Conservation (phyloP, 345 rosid genomes). For the Erysimum cheiranthoides region DNA sequence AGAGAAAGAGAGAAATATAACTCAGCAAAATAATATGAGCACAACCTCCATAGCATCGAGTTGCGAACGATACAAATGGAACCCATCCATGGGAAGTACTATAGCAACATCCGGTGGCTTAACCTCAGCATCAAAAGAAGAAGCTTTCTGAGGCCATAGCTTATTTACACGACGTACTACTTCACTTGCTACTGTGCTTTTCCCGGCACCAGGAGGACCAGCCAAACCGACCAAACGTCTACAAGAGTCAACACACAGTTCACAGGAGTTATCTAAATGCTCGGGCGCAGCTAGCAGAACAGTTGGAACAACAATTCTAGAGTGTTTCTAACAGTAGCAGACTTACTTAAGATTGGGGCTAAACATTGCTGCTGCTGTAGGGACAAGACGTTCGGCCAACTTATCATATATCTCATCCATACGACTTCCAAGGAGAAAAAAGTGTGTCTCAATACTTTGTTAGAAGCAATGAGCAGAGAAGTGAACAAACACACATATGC, state of each 20-base stretch:
- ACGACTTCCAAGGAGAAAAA: conserved; percentile 48
- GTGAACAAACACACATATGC: neutral
- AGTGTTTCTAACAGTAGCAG: conserved; percentile 1
- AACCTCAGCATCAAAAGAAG: conserved; percentile 70
- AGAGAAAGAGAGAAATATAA: neutral
- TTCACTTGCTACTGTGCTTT: conserved; percentile 84
- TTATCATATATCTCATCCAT: conserved; percentile 85
- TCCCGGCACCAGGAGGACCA: conserved; percentile 97
- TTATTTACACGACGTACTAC: conserved; percentile 69
- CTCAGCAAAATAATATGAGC: conserved; percentile 12
- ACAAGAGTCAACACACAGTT: conserved; percentile 34
- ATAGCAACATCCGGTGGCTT: conserved; percentile 71
- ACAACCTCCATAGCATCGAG: conserved; percentile 94
- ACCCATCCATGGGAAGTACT: conserved; percentile 95
- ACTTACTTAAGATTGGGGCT: conserved; percentile 66
- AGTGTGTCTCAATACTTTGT: neutral
- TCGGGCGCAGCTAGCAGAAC: neutral
- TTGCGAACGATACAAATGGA: conserved; percentile 86
- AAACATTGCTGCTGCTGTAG: conserved; percentile 63
- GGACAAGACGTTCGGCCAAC: conserved; percentile 70
- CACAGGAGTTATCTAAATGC: neutral
- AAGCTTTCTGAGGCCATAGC: conserved; percentile 73
- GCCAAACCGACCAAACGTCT: conserved; percentile 88
- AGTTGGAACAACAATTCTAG: neutral
- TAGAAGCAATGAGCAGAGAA: conserved; percentile 9